Percentiles rank a stretch among this genome's conserved stretches.
These are phyloP conservation scores for Podospora pseudocomata DNA, from an alignment of 495 filamentous ascomycete species.

Conservation along the genomic window DNA sequence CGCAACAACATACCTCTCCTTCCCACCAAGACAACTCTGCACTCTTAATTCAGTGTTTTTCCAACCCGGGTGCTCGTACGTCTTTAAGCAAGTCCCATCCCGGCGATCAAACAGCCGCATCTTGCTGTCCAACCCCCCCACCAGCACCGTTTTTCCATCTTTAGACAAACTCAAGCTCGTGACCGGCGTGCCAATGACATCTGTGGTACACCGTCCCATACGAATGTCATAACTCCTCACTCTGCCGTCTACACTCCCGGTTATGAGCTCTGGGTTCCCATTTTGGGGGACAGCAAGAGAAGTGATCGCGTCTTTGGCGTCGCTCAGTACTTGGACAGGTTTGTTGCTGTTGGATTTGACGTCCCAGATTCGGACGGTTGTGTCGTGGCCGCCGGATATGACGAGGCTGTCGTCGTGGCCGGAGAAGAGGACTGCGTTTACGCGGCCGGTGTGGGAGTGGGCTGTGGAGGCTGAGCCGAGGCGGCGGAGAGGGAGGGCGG, in stretches of 20 bases:
- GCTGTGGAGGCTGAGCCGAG: conserved; percentile 50
- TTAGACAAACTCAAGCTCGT: conserved; percentile 68
- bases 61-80: conserved; percentile 52
- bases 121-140: conserved; percentile 69
- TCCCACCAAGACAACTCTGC: conserved; percentile 66
- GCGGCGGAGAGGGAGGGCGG: conserved; percentile 66
- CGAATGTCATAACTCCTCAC: conserved; percentile 84
- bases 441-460: conserved; percentile 62
- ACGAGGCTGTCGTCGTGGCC: conserved; percentile 68
- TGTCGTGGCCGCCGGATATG: conserved; percentile 73
- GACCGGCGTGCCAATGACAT: conserved; percentile 63
- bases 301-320: conserved; percentile 74
- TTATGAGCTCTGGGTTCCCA: conserved; percentile 53
- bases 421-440: conserved; percentile 76
- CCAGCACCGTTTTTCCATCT: conserved; percentile 71
- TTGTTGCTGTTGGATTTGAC: conserved; percentile 53
- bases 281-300: conserved; percentile 48
- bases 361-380: conserved; percentile 86
- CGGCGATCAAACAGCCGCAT: conserved; percentile 77
- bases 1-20: conserved; percentile 72
- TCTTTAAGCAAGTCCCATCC: conserved; percentile 68
- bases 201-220: conserved; percentile 67
- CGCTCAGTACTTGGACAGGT: conserved; percentile 72
- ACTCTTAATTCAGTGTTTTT: conserved; percentile 67
- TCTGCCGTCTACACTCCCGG: conserved; percentile 82